Evolutionary conservation across 495 filamentous ascomycete genomes (phyloP).

Genomic region (Mycothermus thermophilus): DNA sequence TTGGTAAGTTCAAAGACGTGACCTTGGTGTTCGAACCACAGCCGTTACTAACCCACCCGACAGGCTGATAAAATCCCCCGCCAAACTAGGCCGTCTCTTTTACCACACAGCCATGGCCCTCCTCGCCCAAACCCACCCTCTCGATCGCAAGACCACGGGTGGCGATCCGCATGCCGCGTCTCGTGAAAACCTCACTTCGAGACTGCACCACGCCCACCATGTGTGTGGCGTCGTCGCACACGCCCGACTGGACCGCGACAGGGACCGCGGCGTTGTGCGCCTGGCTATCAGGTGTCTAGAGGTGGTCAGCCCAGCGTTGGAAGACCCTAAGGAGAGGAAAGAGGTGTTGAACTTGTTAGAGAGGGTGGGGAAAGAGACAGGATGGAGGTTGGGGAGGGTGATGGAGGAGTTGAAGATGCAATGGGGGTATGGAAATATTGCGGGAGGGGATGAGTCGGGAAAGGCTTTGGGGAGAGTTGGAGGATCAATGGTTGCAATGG

Average conservation of each 20-base stretch:
- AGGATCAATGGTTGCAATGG: no score
- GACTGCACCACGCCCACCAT: slow-evolving; percentile 58
- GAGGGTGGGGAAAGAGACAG: slow-evolving; percentile 58
- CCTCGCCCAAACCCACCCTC: slow-evolving; percentile 67
- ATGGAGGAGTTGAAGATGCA: slow-evolving; percentile 52
- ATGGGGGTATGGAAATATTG: slow-evolving; percentile 54
- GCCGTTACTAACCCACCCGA: slow-evolving; percentile 8
- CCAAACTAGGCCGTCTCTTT: slow-evolving; percentile 72
- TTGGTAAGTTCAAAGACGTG: slow-evolving; percentile 41
- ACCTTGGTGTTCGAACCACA: neutral
- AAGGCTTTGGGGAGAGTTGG: neutral
- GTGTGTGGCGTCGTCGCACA: slow-evolving; percentile 83
- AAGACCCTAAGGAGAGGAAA: slow-evolving; percentile 56
- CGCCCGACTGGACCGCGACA: slow-evolving; percentile 24
- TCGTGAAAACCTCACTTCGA: slow-evolving; percentile 54
- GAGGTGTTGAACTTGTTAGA: slow-evolving; percentile 71
- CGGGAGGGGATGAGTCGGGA: neutral
- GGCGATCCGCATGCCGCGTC: slow-evolving; percentile 14
- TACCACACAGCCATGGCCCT: slow-evolving; percentile 77
- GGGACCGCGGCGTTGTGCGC: slow-evolving; percentile 63
- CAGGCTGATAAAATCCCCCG: slow-evolving; percentile 70
- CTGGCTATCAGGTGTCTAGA: no score
- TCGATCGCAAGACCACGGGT: slow-evolving; percentile 22
- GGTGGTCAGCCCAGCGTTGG: no score
- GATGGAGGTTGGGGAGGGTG: slow-evolving; percentile 60